Evolutionary conservation across 2,329 filamentous ascomycete species (phyloP).

Genomic region (Microdochium bolleyi): DNA sequence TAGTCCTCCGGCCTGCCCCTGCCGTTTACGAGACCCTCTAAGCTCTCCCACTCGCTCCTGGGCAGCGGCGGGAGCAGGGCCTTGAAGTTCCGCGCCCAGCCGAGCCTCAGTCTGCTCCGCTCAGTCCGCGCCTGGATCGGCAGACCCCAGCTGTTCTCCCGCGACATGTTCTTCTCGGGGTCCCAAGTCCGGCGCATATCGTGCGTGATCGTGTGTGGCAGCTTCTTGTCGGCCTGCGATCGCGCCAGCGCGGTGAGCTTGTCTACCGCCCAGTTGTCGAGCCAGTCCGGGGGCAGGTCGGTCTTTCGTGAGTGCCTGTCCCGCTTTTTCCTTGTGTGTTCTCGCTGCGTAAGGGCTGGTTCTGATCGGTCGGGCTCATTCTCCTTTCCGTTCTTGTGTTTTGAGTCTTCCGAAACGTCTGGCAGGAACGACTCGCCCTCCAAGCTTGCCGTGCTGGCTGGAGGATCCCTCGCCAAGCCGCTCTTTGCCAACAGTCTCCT

Average conservation of each 20-base stretch:
- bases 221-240: constrained; percentile 30
- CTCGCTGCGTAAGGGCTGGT: too few relatives aligned
- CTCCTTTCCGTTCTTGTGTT: background rate
- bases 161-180: constrained; percentile 27
- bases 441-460: constrained; percentile 31
- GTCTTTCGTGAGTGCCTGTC: too few relatives aligned
- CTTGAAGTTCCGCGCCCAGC: constrained; percentile 36
- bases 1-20: constrained; percentile 25
- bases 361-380: background rate
- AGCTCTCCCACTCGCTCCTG: constrained; percentile 44
- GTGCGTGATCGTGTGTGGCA: constrained; percentile 13
- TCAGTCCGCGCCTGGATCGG: constrained; percentile 28
- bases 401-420: background rate
- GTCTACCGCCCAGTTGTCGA: constrained; percentile 39
- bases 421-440: constrained; percentile 11
- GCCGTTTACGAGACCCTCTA: constrained; percentile 38
- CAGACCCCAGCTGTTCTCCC: constrained; percentile 40
- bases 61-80: constrained; percentile 48
- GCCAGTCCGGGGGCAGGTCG: constrained; percentile 24
- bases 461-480: constrained; percentile 27
- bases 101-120: constrained; percentile 33
- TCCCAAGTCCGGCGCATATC: constrained; percentile 20
- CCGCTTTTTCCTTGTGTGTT: too few relatives aligned
- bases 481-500: constrained; percentile 36
- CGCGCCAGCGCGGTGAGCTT: constrained; percentile 33